Conservation (phyloP, 2,329 filamentous ascomycete genomes). For the Talaromyces albobiverticillius region DNA sequence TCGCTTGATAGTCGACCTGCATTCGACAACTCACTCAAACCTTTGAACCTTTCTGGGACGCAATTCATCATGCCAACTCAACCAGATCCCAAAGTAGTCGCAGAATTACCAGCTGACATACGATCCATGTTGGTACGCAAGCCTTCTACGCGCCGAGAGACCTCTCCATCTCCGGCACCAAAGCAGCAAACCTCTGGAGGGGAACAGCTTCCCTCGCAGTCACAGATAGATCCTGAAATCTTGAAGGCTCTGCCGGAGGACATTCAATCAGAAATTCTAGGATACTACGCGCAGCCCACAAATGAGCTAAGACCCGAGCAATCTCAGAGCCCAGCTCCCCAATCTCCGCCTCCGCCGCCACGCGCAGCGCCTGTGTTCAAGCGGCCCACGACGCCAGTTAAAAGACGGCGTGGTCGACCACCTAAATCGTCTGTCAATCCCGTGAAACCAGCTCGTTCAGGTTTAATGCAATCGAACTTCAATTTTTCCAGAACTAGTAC, state of each 20-base stretch:
- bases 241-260: slow-evolving; percentile 81
- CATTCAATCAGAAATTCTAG: slow-evolving; percentile 78
- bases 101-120: slow-evolving; percentile 81
- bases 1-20: slow-evolving; percentile 28
- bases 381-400: slow-evolving; percentile 63
- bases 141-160: slow-evolving; percentile 30
- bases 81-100: slow-evolving; percentile 75
- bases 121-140: slow-evolving; percentile 69
- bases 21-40: slow-evolving; percentile 50
- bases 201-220: slow-evolving; percentile 56
- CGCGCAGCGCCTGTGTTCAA: slow-evolving; percentile 16
- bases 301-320: slow-evolving; percentile 26
- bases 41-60: slow-evolving; percentile 77
- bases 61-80: slow-evolving; percentile 87
- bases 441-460: slow-evolving; percentile 50
- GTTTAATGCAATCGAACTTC: slow-evolving; percentile 72
- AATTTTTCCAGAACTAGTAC: slow-evolving; percentile 40
- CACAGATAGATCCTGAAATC: slow-evolving; percentile 81
- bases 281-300: slow-evolving; percentile 57
- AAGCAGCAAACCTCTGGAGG: slow-evolving; percentile 21
- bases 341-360: slow-evolving; percentile 3
- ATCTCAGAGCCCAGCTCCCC: slow-evolving; percentile 40
- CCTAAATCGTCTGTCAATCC: slow-evolving; percentile 44
- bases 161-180: slow-evolving; percentile 35
- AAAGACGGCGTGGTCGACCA: slow-evolving; percentile 57